Evolutionary conservation across 1,284 basidiomycete species (phyloP), one percentile per base, ranked within the genome.

Genomic region (Irpex sp.): DNA sequence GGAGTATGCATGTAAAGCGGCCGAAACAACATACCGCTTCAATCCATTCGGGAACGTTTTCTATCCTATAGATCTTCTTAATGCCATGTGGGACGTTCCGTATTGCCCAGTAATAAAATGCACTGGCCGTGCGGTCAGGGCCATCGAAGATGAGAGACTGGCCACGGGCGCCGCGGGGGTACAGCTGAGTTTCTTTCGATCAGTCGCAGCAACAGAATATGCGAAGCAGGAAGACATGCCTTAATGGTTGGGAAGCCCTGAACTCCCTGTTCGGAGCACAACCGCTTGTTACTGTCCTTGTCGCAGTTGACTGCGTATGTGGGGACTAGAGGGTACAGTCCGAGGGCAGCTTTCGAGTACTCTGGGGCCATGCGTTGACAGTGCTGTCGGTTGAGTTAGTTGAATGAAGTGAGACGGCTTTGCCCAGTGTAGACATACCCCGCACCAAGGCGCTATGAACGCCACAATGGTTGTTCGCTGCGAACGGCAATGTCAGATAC

Each of bases 221-320:
- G 31, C 58, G 13, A 11, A 31, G 13, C 21, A 55, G 26, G 8
- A 50, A 47, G 21, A 65, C 76, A 58, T 69, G 84, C 86, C 78
- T 94, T 98, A 74, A 96, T 81, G 3, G 95, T 97, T 1, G 96
- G 95, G 83, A 96, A 98, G 1, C 96, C 95, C 76, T 95, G 82
- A 19, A 97, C 84, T n/a, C 87, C 88, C 79, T 93, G 92, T 65
- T 94, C 86, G 0, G 86, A 86, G 72, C 95, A 98, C 7, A 96
- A 76, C 5, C 79, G 81, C 74, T 92, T 94, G 77, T 97, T 97
- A 70, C 80, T 78, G 26, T 87, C 83, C n/a, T 83, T 88, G 70
- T 98, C 95, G 68, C 95, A 98, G 74, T 98, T 94, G 53, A 98
- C 85, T 9, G 94, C 92, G 74, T 95, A 97, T 64, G 93, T 83